Conservation (phyloP, 306 rosid species). For the Trifolium fragiferum region DNA sequence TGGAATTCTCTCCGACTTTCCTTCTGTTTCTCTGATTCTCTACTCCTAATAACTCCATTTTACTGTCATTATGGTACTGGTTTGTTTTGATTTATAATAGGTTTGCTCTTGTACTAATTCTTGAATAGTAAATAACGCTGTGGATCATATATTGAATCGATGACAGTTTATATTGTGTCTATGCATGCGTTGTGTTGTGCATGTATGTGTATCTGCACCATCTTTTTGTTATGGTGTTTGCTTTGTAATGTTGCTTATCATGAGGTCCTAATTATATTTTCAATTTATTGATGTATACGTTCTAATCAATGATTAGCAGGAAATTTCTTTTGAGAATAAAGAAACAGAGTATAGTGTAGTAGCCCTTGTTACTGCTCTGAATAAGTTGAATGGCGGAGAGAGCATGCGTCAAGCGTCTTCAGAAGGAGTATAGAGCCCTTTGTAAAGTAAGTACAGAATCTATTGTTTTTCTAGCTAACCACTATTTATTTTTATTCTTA, state of each 20-base stretch:
- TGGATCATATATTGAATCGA: constrained; percentile 17
- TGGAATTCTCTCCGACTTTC: no score
- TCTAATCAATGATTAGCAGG: constrained; percentile 48
- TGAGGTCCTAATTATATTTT: constrained; percentile 21
- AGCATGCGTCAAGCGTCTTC: constrained; percentile 92
- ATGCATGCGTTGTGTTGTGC: not conserved
- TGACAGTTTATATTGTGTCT: not conserved
- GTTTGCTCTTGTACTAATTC: constrained; percentile 9
- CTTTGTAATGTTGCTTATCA: constrained; percentile 17
- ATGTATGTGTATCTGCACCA: not conserved
- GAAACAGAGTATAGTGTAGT: constrained; percentile 33
- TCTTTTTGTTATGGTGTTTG: not conserved
- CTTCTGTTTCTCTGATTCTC: no score
- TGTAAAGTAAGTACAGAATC: constrained; percentile 83
- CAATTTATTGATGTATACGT: constrained; percentile 28
- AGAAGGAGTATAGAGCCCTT: constrained; percentile 97
- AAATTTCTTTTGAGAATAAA: constrained; percentile 26
- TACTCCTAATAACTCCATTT: not conserved
- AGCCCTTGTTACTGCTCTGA: constrained; percentile 35
- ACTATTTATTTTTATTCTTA: constrained; percentile 19
- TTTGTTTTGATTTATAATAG: not conserved
- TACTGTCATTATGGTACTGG: not conserved
- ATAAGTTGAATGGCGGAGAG: constrained; percentile 83
- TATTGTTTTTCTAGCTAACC: constrained; percentile 17
- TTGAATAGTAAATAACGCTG: not conserved